Conservation (phyloP, 2,329 filamentous ascomycete species). For the Aureobasidium zeae region DNA sequence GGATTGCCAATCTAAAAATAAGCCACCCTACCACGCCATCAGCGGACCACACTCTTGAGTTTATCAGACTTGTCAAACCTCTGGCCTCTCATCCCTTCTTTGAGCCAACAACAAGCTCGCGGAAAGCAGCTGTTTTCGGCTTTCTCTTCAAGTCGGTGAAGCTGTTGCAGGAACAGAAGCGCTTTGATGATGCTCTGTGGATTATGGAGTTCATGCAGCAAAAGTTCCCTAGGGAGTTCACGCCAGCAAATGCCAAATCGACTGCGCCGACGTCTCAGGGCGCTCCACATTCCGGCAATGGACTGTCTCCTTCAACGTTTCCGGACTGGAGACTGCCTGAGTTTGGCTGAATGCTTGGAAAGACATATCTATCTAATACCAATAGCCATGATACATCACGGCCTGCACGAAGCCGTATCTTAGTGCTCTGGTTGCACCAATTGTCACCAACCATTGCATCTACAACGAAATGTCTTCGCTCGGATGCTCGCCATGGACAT, state of each 20-base stretch:
- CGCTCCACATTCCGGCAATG: neutral
- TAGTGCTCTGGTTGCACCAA: no score
- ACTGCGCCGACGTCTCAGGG: neutral
- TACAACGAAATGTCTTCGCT: no score
- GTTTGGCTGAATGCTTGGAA: constrained; percentile 3
- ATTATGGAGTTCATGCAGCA: constrained; percentile 17
- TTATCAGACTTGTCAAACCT: constrained; percentile 4
- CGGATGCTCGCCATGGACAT: no score
- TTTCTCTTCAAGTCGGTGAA: constrained; percentile 17
- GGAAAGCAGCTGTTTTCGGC: constrained; percentile 5
- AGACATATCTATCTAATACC: neutral
- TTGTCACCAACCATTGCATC: no score
- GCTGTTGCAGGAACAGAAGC: constrained; percentile 14
- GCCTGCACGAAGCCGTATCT: no score
- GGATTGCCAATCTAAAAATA: constrained; percentile 13
- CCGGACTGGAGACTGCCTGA: constrained; percentile 12
- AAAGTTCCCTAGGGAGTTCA: constrained; percentile 8
- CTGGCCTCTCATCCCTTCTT: constrained; percentile 8
- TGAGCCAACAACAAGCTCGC: neutral
- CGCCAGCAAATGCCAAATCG: neutral
- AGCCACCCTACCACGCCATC: constrained; percentile 14
- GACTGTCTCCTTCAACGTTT: no score
- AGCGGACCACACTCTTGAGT: constrained; percentile 13
- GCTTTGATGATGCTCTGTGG: constrained; percentile 17
- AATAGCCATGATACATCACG: no score